Conservation (phyloP, 345 rosid species). For the Triadica sebifera region DNA sequence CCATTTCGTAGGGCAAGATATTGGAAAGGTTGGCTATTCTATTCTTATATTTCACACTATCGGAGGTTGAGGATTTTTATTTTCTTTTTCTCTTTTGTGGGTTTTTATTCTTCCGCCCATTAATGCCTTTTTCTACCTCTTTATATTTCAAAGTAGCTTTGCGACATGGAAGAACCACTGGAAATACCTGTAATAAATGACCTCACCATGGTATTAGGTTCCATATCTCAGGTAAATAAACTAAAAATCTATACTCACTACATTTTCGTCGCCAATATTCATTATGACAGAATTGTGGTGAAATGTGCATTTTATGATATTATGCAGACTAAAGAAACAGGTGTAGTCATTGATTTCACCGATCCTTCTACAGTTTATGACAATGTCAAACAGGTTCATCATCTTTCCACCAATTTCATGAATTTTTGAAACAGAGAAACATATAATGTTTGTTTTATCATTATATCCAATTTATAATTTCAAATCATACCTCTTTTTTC, state of each 20-base stretch:
- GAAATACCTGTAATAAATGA: conserved; percentile 84
- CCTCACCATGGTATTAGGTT: conserved; percentile 86
- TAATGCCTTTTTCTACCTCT: neutral
- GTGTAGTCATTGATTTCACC: conserved; percentile 81
- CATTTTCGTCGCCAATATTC: neutral
- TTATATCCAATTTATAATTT: neutral
- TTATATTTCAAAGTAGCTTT: conserved; percentile 39
- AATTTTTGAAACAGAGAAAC: neutral
- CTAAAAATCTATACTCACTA: neutral
- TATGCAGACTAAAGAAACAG: conserved; percentile 71
- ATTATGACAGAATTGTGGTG: neutral
- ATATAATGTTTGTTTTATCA: neutral
- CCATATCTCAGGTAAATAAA: conserved; percentile 80
- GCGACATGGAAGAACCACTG: conserved; percentile 81
- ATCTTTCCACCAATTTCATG: neutral
- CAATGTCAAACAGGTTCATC: conserved; percentile 79
- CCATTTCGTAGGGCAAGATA: conserved; percentile 73
- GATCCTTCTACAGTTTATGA: conserved; percentile 86
- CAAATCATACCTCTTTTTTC: neutral
- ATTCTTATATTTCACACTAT: neutral
- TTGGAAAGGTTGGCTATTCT: conserved; percentile 56
- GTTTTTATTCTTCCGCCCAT: neutral
- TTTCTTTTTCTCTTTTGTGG: neutral
- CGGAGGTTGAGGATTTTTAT: too few relatives aligned
- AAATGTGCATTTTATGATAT: conserved; percentile 2